These are phyloP conservation scores for Globisporangium cylindrosporum DNA, from an alignment of 352 stramenopile genomes.

Conservation along the genomic window DNA sequence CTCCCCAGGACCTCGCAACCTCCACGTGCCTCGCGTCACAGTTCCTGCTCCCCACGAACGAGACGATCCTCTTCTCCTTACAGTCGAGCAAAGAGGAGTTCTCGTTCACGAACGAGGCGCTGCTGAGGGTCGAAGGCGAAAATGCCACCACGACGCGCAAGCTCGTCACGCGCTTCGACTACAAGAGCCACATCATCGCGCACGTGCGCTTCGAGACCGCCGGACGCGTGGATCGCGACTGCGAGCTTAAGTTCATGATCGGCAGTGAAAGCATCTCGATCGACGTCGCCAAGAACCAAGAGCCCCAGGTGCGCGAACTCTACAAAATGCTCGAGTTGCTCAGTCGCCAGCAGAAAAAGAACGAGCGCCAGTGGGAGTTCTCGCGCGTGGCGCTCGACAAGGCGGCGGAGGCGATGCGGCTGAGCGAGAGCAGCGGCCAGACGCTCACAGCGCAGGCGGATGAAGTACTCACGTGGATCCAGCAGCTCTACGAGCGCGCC, in stretches of 20 bases:
- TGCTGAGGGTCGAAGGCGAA: constrained; percentile 3
- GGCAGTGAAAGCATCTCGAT: constrained; percentile 39
- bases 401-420: constrained; percentile 34
- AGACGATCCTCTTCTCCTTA: constrained; percentile 16
- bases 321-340: constrained; percentile 62
- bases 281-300: constrained; percentile 43
- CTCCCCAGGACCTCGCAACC: neutral
- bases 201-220: constrained; percentile 19
- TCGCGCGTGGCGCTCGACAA: constrained; percentile 41
- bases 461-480: constrained; percentile 40
- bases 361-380: constrained; percentile 46
- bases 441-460: constrained; percentile 45
- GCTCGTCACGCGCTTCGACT: constrained; percentile 15
- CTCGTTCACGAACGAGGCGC: constrained; percentile 20
- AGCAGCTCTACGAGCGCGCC: constrained; percentile 39
- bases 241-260: constrained; percentile 50
- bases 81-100: constrained; percentile 20
- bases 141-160: constrained; percentile 18
- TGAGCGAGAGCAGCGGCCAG: constrained; percentile 35
- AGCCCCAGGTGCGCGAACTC: constrained; percentile 27
- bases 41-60: neutral
- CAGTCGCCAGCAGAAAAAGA: constrained; percentile 35
- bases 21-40: neutral
- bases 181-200: constrained; percentile 16
- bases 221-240: constrained; percentile 19